Evolutionary conservation across 352 stramenopile genomes (phyloP).

Genomic region (Globisporangium heterothallicum): DNA sequence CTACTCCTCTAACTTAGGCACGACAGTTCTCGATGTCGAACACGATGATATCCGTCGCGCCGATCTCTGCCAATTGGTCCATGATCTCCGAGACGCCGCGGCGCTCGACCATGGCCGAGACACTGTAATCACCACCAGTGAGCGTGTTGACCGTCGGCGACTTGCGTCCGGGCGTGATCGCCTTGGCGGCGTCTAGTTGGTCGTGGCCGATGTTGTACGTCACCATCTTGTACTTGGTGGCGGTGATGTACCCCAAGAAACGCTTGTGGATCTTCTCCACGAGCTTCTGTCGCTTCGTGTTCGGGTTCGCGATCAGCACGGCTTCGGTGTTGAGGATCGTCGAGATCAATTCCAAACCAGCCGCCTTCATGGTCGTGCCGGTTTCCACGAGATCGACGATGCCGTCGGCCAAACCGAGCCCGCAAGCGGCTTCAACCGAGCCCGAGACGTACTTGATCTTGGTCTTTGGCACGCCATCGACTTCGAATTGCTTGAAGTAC

Average conservation of each 20-base stretch:
- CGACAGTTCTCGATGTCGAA: slow-evolving; percentile 95
- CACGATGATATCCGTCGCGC: slow-evolving; percentile 96
- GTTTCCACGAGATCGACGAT: slow-evolving; percentile 99
- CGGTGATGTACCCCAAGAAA: slow-evolving; percentile 96
- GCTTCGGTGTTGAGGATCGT: slow-evolving; percentile 92
- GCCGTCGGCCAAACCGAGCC: slow-evolving; percentile 95
- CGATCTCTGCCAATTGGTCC: slow-evolving; percentile 94
- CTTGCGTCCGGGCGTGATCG: slow-evolving; percentile 93
- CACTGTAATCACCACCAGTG: slow-evolving; percentile 76
- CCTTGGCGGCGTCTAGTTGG: slow-evolving; percentile 79
- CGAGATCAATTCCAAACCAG: slow-evolving; percentile 92
- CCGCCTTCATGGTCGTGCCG: slow-evolving; percentile 97
- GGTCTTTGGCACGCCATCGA: slow-evolving; percentile 38
- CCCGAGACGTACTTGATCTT: slow-evolving; percentile 97
- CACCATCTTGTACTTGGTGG: slow-evolving; percentile 97
- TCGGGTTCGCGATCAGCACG: slow-evolving; percentile 89
- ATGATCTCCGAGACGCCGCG: slow-evolving; percentile 91
- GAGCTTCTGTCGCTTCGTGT: slow-evolving; percentile 62
- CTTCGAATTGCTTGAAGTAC: slow-evolving; percentile 94
- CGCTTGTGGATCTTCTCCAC: slow-evolving; percentile 87
- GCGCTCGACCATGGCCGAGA: slow-evolving; percentile 92
- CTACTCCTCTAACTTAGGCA: slow-evolving; percentile 34
- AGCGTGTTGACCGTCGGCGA: slow-evolving; percentile 92
- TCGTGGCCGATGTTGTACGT: slow-evolving; percentile 95
- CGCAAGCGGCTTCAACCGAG: slow-evolving; percentile 97